Conservation (phyloP, 805 yeast species). For the Cyberlindnera mycetangii region DNA sequence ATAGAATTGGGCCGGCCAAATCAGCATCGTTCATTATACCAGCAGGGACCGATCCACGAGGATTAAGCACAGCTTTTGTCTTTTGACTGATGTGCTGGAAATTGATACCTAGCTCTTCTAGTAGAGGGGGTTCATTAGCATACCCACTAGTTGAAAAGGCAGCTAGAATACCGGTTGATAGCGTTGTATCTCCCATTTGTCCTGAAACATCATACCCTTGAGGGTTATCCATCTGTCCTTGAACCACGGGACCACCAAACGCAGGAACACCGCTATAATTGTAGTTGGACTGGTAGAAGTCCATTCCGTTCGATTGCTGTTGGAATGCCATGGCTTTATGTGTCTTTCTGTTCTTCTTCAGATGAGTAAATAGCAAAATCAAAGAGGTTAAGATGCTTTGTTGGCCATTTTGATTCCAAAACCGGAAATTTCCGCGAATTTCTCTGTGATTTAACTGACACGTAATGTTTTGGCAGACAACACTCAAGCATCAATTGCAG, state of each 20-base stretch:
- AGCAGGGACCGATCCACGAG: constrained; percentile 57
- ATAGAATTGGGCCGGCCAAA: constrained; percentile 90
- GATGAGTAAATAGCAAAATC: too few species aligned
- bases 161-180: constrained; percentile 77
- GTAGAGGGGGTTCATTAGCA: constrained; percentile 88
- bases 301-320: constrained; percentile 23
- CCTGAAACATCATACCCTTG: constrained; percentile 20
- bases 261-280: constrained; percentile 10
- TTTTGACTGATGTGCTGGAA: constrained; percentile 82
- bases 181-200: constrained; percentile 33
- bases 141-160: constrained; percentile 94
- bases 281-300: constrained; percentile 30
- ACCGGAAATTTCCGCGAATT: too few species aligned
- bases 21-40: constrained; percentile 87
- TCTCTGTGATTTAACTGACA: too few species aligned
- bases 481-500: too few species aligned
- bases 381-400: neutral
- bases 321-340: constrained; percentile 21
- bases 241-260: constrained; percentile 23
- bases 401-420: too few species aligned
- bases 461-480: too few species aligned
- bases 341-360: too few species aligned
- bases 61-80: constrained; percentile 83
- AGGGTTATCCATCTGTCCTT: constrained; percentile 26
- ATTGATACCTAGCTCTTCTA: constrained; percentile 92